Conservation (phyloP, 1,139 yeast species). For the Debaryomyces robertsiae region DNA sequence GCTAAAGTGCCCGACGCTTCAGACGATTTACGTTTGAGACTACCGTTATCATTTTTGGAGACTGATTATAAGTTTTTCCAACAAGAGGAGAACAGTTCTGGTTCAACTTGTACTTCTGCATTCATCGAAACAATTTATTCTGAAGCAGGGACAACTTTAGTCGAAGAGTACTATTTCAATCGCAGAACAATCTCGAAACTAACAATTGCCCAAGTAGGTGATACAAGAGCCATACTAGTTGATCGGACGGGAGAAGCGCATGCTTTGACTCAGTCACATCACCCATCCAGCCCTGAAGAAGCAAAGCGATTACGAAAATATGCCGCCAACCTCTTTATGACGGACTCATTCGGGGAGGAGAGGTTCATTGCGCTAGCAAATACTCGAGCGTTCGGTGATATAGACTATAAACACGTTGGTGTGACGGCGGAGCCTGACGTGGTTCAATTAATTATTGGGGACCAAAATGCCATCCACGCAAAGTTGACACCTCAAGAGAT, state of each 20-base stretch:
- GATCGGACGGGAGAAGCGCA: constrained; percentile 79
- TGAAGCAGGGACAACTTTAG: constrained; percentile 30
- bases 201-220: constrained; percentile 92
- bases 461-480: constrained; percentile 33
- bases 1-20: constrained; percentile 18
- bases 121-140: constrained; percentile 59
- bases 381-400: constrained; percentile 92
- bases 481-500: constrained; percentile 44
- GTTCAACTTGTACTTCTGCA: constrained; percentile 84
- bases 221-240: constrained; percentile 83
- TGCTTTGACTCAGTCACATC: constrained; percentile 77
- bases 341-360: constrained; percentile 93
- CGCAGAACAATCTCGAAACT: constrained; percentile 68
- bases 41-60: constrained; percentile 62
- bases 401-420: constrained; percentile 77
- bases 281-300: constrained; percentile 83
- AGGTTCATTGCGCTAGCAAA: constrained; percentile 84
- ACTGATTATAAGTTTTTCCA: constrained; percentile 55
- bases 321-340: constrained; percentile 73
- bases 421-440: constrained; percentile 93
- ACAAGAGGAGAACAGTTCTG: constrained; percentile 48
- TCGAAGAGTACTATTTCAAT: constrained; percentile 65
- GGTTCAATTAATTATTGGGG: constrained; percentile 65
- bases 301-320: constrained; percentile 68
- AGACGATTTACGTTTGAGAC: constrained; percentile 60